Conservation (phyloP, 345 rosid species). For the Melaleuca quinquenervia region DNA sequence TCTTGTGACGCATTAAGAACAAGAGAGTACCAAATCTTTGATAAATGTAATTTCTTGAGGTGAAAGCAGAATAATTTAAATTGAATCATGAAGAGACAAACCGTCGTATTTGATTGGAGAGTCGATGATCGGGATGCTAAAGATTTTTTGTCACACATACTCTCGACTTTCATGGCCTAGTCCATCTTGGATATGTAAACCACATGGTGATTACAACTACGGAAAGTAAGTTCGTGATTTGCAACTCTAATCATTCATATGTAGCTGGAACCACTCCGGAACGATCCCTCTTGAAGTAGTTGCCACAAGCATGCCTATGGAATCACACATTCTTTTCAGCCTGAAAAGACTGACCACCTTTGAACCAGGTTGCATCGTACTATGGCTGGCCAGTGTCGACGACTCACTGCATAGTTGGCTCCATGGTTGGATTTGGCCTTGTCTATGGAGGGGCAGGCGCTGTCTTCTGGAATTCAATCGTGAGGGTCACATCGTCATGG, state of each 20-base stretch:
- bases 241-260: not conserved
- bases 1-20: not conserved
- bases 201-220: not conserved
- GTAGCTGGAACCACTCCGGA: not conserved
- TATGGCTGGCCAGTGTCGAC: constrained; percentile 93
- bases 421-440: constrained; percentile 94
- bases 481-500: constrained; percentile 84
- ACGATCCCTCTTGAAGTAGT: not conserved
- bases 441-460: constrained; percentile 85
- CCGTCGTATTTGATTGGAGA: not conserved
- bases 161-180: not conserved
- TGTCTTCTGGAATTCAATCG: constrained; percentile 84
- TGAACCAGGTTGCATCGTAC: constrained; percentile 67
- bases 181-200: not conserved
- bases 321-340: not conserved
- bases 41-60: not conserved
- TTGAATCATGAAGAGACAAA: not conserved
- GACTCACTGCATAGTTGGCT: constrained; percentile 82
- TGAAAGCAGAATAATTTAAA: not conserved
- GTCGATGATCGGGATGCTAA: not conserved
- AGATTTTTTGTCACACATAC: not conserved
- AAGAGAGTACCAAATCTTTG: not conserved
- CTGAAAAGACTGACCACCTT: not conserved
- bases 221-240: not conserved
- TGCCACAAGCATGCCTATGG: not conserved